Evolutionary conservation across 2,329 filamentous ascomycete genomes (phyloP).

Genomic region (Rutstroemia sp.): DNA sequence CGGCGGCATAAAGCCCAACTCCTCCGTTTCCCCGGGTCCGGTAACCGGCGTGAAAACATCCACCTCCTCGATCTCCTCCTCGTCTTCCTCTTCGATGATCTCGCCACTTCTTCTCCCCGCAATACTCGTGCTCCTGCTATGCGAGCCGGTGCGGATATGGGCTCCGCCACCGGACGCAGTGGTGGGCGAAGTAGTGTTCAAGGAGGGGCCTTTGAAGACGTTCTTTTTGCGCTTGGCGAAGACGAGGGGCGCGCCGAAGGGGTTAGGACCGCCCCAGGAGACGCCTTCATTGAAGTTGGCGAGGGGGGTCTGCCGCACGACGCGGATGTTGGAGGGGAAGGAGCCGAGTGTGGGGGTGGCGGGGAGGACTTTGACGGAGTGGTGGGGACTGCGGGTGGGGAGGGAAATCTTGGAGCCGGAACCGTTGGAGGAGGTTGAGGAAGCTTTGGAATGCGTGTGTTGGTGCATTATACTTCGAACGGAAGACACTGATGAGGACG

Average conservation of each 20-base stretch:
- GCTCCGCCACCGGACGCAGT: slow-evolving; percentile 21
- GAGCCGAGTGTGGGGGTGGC: slow-evolving; percentile 69
- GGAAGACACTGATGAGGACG: slow-evolving; percentile 88
- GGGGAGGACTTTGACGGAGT: slow-evolving; percentile 91
- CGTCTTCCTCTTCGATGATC: slow-evolving; percentile 41
- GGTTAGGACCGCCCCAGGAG: slow-evolving; percentile 41
- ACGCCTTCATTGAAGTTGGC: slow-evolving; percentile 52
- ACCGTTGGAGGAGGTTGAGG: slow-evolving; percentile 78
- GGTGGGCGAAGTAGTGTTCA: slow-evolving; percentile 35
- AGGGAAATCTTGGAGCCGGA: slow-evolving; percentile 63
- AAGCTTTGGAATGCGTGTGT: slow-evolving; percentile 88
- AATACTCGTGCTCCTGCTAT: slow-evolving; percentile 53
- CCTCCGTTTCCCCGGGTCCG: slow-evolving; percentile 25
- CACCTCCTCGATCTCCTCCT: slow-evolving; percentile 13
- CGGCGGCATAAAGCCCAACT: slow-evolving; percentile 20
- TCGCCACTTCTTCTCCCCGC: slow-evolving; percentile 64
- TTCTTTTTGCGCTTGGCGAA: slow-evolving; percentile 79
- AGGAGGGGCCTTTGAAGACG: slow-evolving; percentile 73
- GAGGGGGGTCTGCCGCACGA: slow-evolving; percentile 58
- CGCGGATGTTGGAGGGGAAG: slow-evolving; percentile 80
- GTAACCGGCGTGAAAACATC: slow-evolving; percentile 49
- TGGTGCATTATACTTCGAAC: slow-evolving; percentile 84
- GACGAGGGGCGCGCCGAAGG: slow-evolving; percentile 48
- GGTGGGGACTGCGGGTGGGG: slow-evolving; percentile 68
- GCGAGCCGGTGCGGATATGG: slow-evolving; percentile 27